phyloP scores from a whole-genome alignment of 2,329 filamentous ascomycete genomes.

The Arthrobotrys entomopaga region DNA sequence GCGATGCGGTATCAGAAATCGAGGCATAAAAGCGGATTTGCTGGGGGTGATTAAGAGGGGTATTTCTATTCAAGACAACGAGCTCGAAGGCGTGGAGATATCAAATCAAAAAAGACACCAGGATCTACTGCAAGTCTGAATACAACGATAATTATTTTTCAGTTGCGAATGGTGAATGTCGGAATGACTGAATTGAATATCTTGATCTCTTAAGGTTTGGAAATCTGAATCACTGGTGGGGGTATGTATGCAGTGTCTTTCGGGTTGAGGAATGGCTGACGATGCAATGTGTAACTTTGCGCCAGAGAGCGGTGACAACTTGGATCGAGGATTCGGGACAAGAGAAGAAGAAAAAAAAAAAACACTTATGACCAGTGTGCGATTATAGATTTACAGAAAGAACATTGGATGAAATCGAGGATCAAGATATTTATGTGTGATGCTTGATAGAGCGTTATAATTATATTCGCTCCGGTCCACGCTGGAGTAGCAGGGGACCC shows the following conservation, averaged over 20 bases:
- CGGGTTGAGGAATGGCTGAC: conserved; percentile 6
- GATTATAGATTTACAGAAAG: conserved; percentile 16
- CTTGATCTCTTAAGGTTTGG: not conserved
- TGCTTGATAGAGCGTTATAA: conserved; percentile 22
- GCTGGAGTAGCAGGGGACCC: conserved; percentile 16
- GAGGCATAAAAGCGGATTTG: conserved; percentile 5
- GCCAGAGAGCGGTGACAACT: conserved; percentile 16
- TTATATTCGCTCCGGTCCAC: conserved; percentile 31
- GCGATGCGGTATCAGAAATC: conserved; percentile 7
- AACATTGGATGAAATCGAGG: conserved; percentile 33
- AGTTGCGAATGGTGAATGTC: conserved; percentile 3
- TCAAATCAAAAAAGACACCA: not conserved
- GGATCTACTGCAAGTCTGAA: conserved; percentile 19
- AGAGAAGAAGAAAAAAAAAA: conserved; percentile 5
- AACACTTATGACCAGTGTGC: not conserved
- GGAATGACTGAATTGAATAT: conserved; percentile 4
- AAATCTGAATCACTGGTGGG: conserved; percentile 7
- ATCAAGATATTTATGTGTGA: conserved; percentile 20
- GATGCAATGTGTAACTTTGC: conserved; percentile 25
- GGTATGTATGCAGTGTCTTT: not conserved
- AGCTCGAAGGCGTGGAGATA: conserved; percentile 28
- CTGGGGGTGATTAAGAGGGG: conserved; percentile 9
- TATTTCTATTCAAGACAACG: conserved; percentile 8
- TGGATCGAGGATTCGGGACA: not conserved
- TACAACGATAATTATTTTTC: not conserved